Base-by-base conservation (phyloP, 1,284 basidiomycete genomes). In the Microbotryum violaceum region DNA sequence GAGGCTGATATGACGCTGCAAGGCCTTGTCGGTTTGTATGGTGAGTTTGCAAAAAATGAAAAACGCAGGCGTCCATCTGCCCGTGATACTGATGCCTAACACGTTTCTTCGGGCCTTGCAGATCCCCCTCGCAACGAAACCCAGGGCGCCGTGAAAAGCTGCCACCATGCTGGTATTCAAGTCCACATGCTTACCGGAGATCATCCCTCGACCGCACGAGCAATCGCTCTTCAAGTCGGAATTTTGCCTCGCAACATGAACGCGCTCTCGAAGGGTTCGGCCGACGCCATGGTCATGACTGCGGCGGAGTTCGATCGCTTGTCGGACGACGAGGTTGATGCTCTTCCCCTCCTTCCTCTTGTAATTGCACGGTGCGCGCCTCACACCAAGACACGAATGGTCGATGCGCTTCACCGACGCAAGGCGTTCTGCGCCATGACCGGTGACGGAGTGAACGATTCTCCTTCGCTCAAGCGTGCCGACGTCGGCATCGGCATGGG, bases 61-160 rank as follows among this genome's bases (percentile, higher is more conserved):
- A 27, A 9, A 52, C 27, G 46, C 14, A 6, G 23, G 37, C 14
- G 2, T 6, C 16, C 14, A 16, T 9, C 37, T 42, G 12, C 16
- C 10, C 49, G 16, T 54, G 23, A 16, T 27, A 8, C 57, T 62
- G 47, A 54, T 33, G 12, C 49, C 50, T 4, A 6, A 10, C 7
- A 31, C 8, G 12, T 18, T 42, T 14, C 37, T 16, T 21, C 8
- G 0, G 20, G 18, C 29, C 49, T 18, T 33, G 73, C 74, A 68
- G 85, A 87, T 71, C 85, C 85, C 18, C 86, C 85, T n/a, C 79
- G 85, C 46, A 82, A 82, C 14, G 84, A 87, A 70, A 82, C 82
- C 4, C 75, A 80, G 3, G 81, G 79, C 14, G 83, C 85, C 25
- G 85, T 88, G 1, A 77, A 79, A 53, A 80, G 81, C 58, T 85